phyloP scores from a whole-genome alignment of 495 filamentous ascomycete species.

The Penicillium lividum region DNA sequence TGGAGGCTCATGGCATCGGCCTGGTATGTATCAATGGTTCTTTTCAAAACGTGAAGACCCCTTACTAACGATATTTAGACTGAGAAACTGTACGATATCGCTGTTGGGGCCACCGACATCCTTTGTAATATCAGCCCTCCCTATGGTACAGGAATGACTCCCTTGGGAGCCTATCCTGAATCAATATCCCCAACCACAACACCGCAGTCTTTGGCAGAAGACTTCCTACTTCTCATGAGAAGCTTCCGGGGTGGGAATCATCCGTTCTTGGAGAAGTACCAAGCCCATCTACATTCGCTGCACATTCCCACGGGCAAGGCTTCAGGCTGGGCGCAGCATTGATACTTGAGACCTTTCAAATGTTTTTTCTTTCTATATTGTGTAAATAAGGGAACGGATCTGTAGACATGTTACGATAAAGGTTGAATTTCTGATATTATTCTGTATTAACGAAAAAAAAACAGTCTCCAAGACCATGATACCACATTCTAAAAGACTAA shows the following conservation, averaged over 20 bases:
- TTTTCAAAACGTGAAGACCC: not conserved
- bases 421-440: not conserved
- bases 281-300: slow-evolving; percentile 31
- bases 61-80: slow-evolving; percentile 29
- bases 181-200: slow-evolving; percentile 21
- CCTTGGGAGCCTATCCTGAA: slow-evolving; percentile 19
- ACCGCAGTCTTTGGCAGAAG: slow-evolving; percentile 33
- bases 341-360: not conserved
- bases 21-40: slow-evolving; percentile 50
- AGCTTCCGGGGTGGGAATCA: slow-evolving; percentile 45
- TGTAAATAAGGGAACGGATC: slow-evolving; percentile 3
- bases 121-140: slow-evolving; percentile 34
- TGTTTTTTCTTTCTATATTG: not conserved
- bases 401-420: not conserved
- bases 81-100: slow-evolving; percentile 47
- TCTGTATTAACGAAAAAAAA: not conserved
- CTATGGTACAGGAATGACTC: slow-evolving; percentile 22
- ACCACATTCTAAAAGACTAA: not conserved
- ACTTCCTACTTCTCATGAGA: slow-evolving; percentile 36
- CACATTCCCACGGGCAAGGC: slow-evolving; percentile 20
- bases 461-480: not conserved
- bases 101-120: slow-evolving; percentile 38
- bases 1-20: slow-evolving; percentile 73
- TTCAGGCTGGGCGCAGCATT: slow-evolving; percentile 26
- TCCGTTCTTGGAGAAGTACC: slow-evolving; percentile 40